phyloP scores from a whole-genome alignment of 2,329 filamentous ascomycete species.

The Botrytis galanthina region DNA sequence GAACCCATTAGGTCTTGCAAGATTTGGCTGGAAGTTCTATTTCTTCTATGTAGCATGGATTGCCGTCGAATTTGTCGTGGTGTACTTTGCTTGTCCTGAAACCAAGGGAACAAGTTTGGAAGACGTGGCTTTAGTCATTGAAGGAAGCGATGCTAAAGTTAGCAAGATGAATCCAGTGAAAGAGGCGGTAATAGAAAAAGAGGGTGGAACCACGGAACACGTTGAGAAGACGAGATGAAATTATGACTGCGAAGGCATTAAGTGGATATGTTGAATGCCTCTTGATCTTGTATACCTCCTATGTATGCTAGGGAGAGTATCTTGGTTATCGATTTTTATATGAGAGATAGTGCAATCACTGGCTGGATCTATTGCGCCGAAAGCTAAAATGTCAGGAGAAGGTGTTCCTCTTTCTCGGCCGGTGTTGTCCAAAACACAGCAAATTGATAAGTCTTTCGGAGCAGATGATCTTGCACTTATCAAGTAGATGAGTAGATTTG shows the following conservation, averaged over 20 bases:
- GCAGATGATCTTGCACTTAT: background rate
- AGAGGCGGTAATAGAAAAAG: constrained; percentile 23
- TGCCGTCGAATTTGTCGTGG: constrained; percentile 56
- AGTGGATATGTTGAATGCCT: background rate
- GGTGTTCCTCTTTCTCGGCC: background rate
- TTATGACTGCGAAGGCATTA: background rate
- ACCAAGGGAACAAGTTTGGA: constrained; percentile 28
- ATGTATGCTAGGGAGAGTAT: background rate
- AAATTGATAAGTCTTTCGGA: background rate
- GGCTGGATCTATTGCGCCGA: background rate
- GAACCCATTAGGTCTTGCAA: constrained; percentile 47
- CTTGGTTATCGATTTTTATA: background rate
- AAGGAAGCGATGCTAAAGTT: constrained; percentile 54
- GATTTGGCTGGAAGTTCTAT: constrained; percentile 42
- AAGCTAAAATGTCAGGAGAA: background rate
- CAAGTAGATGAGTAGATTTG: background rate
- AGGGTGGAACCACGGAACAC: constrained; percentile 17
- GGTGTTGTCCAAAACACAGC: background rate
- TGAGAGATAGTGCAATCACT: background rate
- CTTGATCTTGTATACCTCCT: background rate
- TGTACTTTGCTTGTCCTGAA: constrained; percentile 52
- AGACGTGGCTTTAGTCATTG: constrained; percentile 57
- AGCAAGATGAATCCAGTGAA: constrained; percentile 21
- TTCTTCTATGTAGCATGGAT: constrained; percentile 52
- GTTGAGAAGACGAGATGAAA: constrained; percentile 16